A percentile compares a stretch with the other conserved stretches of the same genome.
Conservation (phyloP, 2,329 filamentous ascomycete genomes). For the Acephala macrosclerotiorum region DNA sequence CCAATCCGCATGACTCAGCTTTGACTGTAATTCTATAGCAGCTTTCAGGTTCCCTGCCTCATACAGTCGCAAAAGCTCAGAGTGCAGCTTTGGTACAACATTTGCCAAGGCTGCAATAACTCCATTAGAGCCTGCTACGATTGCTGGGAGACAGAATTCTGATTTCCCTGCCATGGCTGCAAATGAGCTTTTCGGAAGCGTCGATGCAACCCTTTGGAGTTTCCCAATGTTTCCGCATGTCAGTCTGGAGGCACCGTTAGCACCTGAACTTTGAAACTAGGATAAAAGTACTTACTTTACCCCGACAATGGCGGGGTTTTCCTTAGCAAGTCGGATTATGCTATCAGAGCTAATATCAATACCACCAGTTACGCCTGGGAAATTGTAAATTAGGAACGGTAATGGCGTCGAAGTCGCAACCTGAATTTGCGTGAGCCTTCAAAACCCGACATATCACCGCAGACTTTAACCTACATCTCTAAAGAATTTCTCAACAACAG, state of each 20-base stretch:
- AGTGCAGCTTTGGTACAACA: constrained; percentile 67
- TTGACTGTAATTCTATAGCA: constrained; percentile 65
- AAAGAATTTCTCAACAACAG: constrained; percentile 67
- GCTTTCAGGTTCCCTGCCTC: constrained; percentile 61
- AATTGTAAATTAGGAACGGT: constrained; percentile 70
- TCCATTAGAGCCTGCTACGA: constrained; percentile 71
- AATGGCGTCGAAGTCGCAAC: constrained; percentile 58
- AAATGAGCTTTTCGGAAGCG: constrained; percentile 56
- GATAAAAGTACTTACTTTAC: constrained; percentile 56
- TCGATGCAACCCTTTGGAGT: constrained; percentile 59
- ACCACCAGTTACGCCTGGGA: constrained; percentile 62
- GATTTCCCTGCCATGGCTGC: constrained; percentile 73
- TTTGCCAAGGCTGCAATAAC: constrained; percentile 75
- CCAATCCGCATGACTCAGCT: constrained; percentile 72
- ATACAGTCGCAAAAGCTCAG: constrained; percentile 64
- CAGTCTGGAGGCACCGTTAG: constrained; percentile 2
- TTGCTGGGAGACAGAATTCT: constrained; percentile 73
- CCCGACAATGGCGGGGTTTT: constrained; percentile 65
- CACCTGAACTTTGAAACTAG: too few relatives aligned
- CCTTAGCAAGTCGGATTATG: constrained; percentile 59
- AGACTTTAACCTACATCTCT: constrained; percentile 45
- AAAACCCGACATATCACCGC: neutral
- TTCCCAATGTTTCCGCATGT: constrained; percentile 61
- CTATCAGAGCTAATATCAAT: constrained; percentile 65
- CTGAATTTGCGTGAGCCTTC: neutral